Evolutionary conservation across 768 basidiomycete genomes (phyloP).

Genomic region (Lepiota venenata): DNA sequence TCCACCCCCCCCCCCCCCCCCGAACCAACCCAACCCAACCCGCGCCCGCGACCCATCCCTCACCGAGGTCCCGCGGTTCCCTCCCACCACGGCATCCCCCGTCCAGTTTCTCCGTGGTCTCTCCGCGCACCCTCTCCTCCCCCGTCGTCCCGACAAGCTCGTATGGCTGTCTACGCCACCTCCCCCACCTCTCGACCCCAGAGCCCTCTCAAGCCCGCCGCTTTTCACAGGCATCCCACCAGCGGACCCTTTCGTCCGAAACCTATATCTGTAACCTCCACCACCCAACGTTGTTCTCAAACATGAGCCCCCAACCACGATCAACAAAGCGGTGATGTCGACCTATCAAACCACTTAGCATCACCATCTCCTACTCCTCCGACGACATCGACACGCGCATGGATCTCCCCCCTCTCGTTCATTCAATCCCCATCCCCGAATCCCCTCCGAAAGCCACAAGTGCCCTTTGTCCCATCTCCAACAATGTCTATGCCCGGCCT

Average conservation of each 20-base stretch:
- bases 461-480: background rate
- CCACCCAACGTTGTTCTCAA: no score
- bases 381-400: conserved; percentile 7
- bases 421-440: no score
- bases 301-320: no score
- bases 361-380: background rate
- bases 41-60: conserved; percentile 2
- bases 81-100: conserved; percentile 11
- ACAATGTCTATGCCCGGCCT: background rate
- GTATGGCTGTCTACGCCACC: background rate
- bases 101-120: conserved; percentile 12
- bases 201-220: background rate
- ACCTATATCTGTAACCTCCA: background rate
- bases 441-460: background rate
- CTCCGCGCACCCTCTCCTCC: background rate
- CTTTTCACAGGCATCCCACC: no score
- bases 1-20: conserved; percentile 4
- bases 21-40: conserved; percentile 3
- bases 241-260: background rate
- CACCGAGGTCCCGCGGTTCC: conserved; percentile 26
- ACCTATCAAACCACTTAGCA: background rate
- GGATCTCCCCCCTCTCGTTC: no score
- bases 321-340: background rate
- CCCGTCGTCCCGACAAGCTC: background rate
- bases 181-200: conserved; percentile 1